Evolutionary conservation across 2,329 filamentous ascomycete genomes (phyloP).

Genomic region (Neocucurbitaria cava): DNA sequence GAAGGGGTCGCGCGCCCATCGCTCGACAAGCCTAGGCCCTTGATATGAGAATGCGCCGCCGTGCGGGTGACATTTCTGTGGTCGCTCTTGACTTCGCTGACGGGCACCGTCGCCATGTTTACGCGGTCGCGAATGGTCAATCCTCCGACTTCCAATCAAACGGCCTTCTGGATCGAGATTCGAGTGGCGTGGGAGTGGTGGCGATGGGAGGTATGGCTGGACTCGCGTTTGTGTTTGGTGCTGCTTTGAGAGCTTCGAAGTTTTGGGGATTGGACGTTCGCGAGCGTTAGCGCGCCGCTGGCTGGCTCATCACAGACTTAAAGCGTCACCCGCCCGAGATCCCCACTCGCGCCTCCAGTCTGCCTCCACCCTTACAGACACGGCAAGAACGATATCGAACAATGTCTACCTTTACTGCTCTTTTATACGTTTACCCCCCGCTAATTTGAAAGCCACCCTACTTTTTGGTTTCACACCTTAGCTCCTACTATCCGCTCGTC

Average conservation of each 20-base stretch:
- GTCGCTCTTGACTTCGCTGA: slow-evolving; percentile 90
- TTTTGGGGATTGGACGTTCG: slow-evolving; percentile 20
- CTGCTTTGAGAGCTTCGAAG: slow-evolving; percentile 21
- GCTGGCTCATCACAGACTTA: slow-evolving; percentile 5
- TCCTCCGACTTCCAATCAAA: neutral
- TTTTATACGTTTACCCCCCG: neutral
- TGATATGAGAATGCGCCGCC: slow-evolving; percentile 97
- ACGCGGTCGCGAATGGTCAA: slow-evolving; percentile 18
- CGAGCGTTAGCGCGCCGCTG: slow-evolving; percentile 20
- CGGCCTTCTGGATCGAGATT: neutral
- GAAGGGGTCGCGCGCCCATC: slow-evolving; percentile 87
- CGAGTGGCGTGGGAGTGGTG: neutral
- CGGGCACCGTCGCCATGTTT: slow-evolving; percentile 49
- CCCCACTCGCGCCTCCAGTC: slow-evolving; percentile 12
- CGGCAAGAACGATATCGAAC: neutral
- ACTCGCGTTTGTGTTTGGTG: slow-evolving; percentile 18
- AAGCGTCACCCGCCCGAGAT: slow-evolving; percentile 12
- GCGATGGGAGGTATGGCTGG: slow-evolving; percentile 5
- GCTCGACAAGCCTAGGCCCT: slow-evolving; percentile 81
- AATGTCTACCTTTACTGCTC: neutral
- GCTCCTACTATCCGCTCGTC: neutral
- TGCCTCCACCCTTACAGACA: slow-evolving; percentile 16
- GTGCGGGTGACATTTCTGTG: slow-evolving; percentile 84
- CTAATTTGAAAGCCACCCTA: neutral
- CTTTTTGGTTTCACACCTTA: neutral